phyloP scores from a whole-genome alignment of 306 rosid genomes.

The Potentilla sterilis region DNA sequence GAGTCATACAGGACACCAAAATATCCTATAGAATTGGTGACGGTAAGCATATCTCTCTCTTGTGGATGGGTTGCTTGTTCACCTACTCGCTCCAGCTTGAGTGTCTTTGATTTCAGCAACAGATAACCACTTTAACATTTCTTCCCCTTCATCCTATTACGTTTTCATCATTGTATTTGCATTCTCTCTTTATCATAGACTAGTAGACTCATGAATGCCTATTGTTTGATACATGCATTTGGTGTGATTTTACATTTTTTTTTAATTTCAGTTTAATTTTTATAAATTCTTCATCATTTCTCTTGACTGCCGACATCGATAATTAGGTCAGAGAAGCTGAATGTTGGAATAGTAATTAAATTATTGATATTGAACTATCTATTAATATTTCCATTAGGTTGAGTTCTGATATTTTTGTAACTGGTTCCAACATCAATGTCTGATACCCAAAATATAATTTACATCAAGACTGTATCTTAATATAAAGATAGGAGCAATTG shows the following conservation, averaged over 20 bases:
- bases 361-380: background rate
- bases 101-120: background rate
- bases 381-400: background rate
- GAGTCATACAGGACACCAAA: slow-evolving; percentile 33
- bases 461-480: too few relatives aligned
- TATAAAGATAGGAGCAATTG: background rate
- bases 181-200: background rate
- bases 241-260: background rate
- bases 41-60: slow-evolving; percentile 42
- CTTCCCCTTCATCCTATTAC: background rate
- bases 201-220: background rate
- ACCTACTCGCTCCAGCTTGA: background rate
- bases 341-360: background rate
- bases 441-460: background rate
- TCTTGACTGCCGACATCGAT: too few relatives aligned
- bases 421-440: background rate
- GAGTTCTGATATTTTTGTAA: background rate
- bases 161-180: background rate
- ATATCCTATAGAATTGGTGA: slow-evolving; percentile 69
- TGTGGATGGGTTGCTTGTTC: background rate
- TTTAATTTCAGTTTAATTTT: background rate
- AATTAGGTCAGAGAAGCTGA: too few relatives aligned
- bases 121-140: background rate
- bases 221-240: background rate
- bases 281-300: background rate